phyloP scores from a whole-genome alignment of 495 filamentous ascomycete species.

The Aspergillus egyptiacus region DNA sequence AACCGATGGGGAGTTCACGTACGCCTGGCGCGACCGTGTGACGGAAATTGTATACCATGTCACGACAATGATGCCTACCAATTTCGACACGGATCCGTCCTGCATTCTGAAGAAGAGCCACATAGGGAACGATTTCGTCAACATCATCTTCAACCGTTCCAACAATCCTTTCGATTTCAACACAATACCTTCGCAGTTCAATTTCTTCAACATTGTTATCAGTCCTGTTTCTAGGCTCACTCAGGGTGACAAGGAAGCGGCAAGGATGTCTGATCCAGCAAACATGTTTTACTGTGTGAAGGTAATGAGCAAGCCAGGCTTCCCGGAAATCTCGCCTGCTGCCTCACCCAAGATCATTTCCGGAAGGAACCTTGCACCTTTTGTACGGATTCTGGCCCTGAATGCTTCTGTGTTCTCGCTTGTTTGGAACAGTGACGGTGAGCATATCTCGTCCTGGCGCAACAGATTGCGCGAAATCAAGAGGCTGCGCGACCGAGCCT shows the following conservation, averaged over 20 bases:
- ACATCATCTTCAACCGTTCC: slow-evolving; percentile 95
- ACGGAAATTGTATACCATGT: slow-evolving; percentile 96
- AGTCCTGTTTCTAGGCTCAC: slow-evolving; percentile 66
- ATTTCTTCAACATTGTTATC: slow-evolving; percentile 93
- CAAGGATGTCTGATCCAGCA: slow-evolving; percentile 29
- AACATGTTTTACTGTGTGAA: slow-evolving; percentile 75
- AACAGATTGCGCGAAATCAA: slow-evolving; percentile 80
- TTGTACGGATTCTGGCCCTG: slow-evolving; percentile 83
- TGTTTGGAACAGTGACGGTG: slow-evolving; percentile 80
- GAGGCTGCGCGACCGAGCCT: slow-evolving; percentile 59
- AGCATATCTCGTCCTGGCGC: slow-evolving; percentile 86
- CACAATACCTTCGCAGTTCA: slow-evolving; percentile 89
- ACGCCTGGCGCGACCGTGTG: slow-evolving; percentile 89
- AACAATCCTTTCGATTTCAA: slow-evolving; percentile 81
- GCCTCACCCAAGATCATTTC: slow-evolving; percentile 82
- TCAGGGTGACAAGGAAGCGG: slow-evolving; percentile 22
- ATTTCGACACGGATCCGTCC: slow-evolving; percentile 64
- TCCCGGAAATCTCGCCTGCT: slow-evolving; percentile 85
- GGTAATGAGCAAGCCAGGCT: slow-evolving; percentile 74
- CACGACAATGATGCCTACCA: slow-evolving; percentile 92
- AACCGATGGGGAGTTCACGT: slow-evolving; percentile 76
- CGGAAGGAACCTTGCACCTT: slow-evolving; percentile 69
- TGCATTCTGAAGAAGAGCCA: slow-evolving; percentile 87
- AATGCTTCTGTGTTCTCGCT: slow-evolving; percentile 90
- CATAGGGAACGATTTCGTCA: slow-evolving; percentile 96